A percentile compares a stretch with the other conserved stretches of the same genome.
Evolutionary conservation across 305 asterid species (phyloP).

Genomic region (Fraxinus velutina): DNA sequence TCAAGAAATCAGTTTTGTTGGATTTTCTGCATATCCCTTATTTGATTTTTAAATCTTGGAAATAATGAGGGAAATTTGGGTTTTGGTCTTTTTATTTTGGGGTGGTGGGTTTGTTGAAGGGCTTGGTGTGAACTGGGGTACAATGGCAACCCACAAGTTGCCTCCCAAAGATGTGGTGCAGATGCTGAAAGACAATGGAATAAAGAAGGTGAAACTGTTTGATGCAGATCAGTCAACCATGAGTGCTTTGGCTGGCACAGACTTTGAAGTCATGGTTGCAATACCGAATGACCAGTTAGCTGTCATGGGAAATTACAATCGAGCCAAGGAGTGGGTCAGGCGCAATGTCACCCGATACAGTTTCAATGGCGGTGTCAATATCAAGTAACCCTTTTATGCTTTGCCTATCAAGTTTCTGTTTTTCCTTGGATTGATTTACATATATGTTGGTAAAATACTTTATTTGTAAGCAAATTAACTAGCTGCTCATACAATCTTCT

Average conservation of each 20-base stretch:
- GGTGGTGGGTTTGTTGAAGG: constrained; percentile 39
- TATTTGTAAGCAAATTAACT: neutral
- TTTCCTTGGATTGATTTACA: neutral
- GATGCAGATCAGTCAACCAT: constrained; percentile 69
- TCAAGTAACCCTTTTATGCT: constrained; percentile 43
- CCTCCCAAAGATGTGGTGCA: constrained; percentile 76
- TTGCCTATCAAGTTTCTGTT: neutral
- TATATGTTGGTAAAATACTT: neutral
- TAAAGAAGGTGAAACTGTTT: constrained; percentile 73
- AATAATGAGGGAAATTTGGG: constrained; percentile 28
- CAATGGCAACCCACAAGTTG: constrained; percentile 75
- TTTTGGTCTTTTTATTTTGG: constrained; percentile 17
- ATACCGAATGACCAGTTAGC: constrained; percentile 83
- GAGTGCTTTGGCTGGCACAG: constrained; percentile 70
- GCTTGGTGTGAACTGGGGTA: constrained; percentile 95
- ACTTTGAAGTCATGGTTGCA: constrained; percentile 82
- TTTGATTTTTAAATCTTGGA: constrained; percentile 12
- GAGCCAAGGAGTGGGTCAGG: constrained; percentile 76
- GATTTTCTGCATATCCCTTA: neutral
- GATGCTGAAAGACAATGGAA: constrained; percentile 72
- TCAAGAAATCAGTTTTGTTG: neutral
- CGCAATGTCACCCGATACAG: constrained; percentile 63
- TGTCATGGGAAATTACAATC: constrained; percentile 49
- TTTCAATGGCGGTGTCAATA: constrained; percentile 74
- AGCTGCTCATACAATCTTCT: neutral